Base-by-base conservation (phyloP, 192 early-diverging fungal genomes). In the Linnemannia zychae region DNA sequence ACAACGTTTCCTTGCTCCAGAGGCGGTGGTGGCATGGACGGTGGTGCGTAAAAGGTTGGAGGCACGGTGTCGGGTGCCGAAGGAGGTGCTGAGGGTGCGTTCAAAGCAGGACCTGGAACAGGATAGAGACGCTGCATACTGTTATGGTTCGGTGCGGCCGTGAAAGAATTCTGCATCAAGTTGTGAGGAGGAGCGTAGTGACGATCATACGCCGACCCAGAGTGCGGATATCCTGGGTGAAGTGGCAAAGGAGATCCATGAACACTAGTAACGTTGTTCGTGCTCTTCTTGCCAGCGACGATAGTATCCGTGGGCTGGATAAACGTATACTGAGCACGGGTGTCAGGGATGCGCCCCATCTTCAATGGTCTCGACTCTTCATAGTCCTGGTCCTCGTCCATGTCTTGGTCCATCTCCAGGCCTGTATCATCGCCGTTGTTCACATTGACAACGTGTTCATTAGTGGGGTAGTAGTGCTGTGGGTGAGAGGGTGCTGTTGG, bases 311-410 rank as follows among this genome's bases (percentile, higher is more conserved):
- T 71, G 16, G 82, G 82, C 17, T 84, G 82, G 44, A 84, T 79
- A 46, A 75, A 84, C 12, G 82, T 84, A 68, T 79, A 84, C 34
- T 84, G 82, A 9, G 82, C 72, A 5, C 67, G 22, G 7, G 73
- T 40, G 37, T 72, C 67, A 5, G 82, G 82, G 24, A 84, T 66
- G 24, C 44, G 65, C 0, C 82, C 82, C 73, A 75, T 79, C 73
- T 78, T 84, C 40, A 84, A 50, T 0, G 82, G 82, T 2, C 82
- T 47, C 0, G 82, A 84, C 24, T 78, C 82, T 71, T 84, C 82
- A 44, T 84, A 84, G 52, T 75, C 82, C 16, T 53, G 76, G 13
- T 83, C 81, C 13, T 80, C 79, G 22, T 77, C 75, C 36, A 60
- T 47, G 34, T 77, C 75, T 16, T 37, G 60, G 20, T 57, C 75